Base-by-base conservation (phyloP, 345 rosid species). In the Linum lewisii region DNA sequence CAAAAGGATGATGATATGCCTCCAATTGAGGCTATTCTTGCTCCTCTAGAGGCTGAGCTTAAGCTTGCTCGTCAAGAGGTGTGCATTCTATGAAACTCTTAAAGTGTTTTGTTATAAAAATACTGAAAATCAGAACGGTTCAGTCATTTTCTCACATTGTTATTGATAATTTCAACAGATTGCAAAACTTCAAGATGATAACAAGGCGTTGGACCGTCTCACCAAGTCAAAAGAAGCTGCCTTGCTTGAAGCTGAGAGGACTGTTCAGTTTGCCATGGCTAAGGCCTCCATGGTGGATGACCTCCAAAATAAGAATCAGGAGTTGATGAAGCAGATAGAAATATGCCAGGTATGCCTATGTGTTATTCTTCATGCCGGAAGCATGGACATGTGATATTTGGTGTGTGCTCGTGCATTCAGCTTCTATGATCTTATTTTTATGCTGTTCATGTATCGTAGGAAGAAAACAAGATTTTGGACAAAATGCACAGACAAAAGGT, bases 1-100 rank as follows among this genome's bases (percentile, higher is more conserved):
- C 79, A 78, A 59, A 78, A 75, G 64, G 82, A 78, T 44, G 82
- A 78, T 42, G 82, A 78, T 21, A 78, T 78, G 82, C 82, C 82
- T 67, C 82, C 82, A 24, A 78, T 75, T 53, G 82, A 78, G 73
- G 82, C 82, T 65, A 78, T 78, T 52, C 75, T 78, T 24, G 25
- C 82, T 24, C 82, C 82, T 11, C 66, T 78, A 18, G 77, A 78
- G 65, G 82, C 82, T 34, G 82, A 76, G 69, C 80, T 80, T 51
- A 77, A 80, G 69, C 74, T 77, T 24, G 77, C 79, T 49, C 67
- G 81, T 55, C 51, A 69, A 23, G 81, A 80, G 77, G 81, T 80
- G 60, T 36, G 42, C 22, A 18, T 66, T 59, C 55, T 54, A 63
- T 63, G 37, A 34, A 63, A 18, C 16, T 22, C 11, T 6, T 7